Base-by-base conservation (phyloP, 2,329 filamentous ascomycete species). In the Fusarium sp. region DNA sequence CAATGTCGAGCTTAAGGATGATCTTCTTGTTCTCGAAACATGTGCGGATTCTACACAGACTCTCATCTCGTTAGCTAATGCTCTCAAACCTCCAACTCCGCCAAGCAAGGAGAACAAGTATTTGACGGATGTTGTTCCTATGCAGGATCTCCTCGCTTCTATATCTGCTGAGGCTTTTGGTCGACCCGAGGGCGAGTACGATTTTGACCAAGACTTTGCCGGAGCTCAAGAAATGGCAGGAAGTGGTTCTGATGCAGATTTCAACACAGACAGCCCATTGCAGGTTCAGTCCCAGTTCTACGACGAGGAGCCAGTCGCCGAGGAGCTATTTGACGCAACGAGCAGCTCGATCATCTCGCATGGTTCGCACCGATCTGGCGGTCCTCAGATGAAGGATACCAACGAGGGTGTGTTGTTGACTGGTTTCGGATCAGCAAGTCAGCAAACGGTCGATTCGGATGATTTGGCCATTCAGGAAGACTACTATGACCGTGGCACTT, bases 41-140 rank as follows among this genome's bases (percentile, higher is more conserved):
- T 99, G 96, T 73, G 96, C 96, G 28, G 96, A 99, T 78, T 99
- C 96, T 3, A 98, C 94, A 0, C 94, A 97, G 76, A 99, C 96
- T 0, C 84, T 99, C 15, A 90, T 97, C 51, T 85, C 87, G 3
- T 85, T 97, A 40, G 80, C 94, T 17, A 93, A 91, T 72, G 94
- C 91, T 1, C 83, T 99, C 6, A 89, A 90, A 36, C 96, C 95
- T 6, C 95, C 96, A 2, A 89, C 88, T 9, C 91, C 94, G 1
- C 93, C 94, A 2, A 95, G 88, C 73, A 93, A 91, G 63, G 90
- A 91, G 69, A 87, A 90, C 67, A 96, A 96, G 75, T 99, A 97
- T 77, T 87, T 92, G 34, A 97, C 94, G 1, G 88, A 95, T 63
- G 86, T 97, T 5, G 89, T 97, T 61, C 94, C 94, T 0, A 86